phyloP scores from a whole-genome alignment of 192 early-diverging fungal species.

The Coemansia pectinata region DNA sequence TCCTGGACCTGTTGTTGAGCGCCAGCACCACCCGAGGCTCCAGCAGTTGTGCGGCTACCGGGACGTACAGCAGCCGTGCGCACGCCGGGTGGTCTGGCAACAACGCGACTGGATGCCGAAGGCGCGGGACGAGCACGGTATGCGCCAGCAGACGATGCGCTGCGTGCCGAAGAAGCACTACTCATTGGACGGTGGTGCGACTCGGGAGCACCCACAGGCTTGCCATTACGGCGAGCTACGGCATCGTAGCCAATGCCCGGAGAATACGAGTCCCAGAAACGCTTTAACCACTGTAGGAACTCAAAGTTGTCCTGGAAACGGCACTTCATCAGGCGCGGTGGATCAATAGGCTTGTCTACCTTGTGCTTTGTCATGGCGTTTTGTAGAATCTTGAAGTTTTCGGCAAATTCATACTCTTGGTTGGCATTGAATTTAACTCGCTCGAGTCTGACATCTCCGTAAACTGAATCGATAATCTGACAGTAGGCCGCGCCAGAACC shows the following conservation, averaged over 20 bases:
- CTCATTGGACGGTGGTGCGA: conserved; percentile 32
- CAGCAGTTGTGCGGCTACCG: conserved; percentile 18
- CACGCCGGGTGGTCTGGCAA: conserved; percentile 7
- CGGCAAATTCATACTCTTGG: conserved; percentile 95
- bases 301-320: conserved; percentile 99
- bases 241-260: conserved; percentile 87
- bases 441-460: conserved; percentile 75
- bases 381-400: conserved; percentile 95
- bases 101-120: conserved; percentile 6
- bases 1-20: conserved; percentile 64
- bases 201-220: conserved; percentile 33
- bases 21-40: conserved; percentile 59
- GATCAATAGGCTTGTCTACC: conserved; percentile 89
- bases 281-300: conserved; percentile 95
- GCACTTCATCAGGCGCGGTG: conserved; percentile 89
- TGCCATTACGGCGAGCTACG: conserved; percentile 62
- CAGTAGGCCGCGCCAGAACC: conserved; percentile 82
- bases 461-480: conserved; percentile 78
- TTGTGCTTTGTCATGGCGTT: conserved; percentile 84
- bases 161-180: conserved; percentile 41
- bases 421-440: conserved; percentile 95
- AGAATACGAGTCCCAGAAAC: conserved; percentile 88
- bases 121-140: conserved; percentile 28
- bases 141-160: conserved; percentile 33
- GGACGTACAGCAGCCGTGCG: conserved; percentile 13